phyloP scores from a whole-genome alignment of 768 basidiomycete genomes.

The Calocybe indica region DNA sequence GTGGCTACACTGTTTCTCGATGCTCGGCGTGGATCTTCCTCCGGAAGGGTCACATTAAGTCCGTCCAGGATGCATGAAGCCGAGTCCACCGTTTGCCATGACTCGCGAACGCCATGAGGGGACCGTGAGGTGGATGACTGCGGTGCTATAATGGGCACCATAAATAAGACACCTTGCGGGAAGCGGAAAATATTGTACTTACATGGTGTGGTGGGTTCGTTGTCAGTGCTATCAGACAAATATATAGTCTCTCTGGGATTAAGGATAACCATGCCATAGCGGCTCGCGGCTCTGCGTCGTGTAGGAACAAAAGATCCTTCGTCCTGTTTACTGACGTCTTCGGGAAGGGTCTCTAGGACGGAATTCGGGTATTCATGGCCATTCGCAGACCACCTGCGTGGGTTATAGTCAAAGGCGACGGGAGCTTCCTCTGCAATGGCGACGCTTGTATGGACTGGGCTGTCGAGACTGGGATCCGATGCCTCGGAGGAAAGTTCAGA shows the following conservation, averaged over 20 bases:
- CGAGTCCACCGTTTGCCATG: conserved; percentile 39
- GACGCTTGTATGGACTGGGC: conserved; percentile 17
- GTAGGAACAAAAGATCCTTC: no score
- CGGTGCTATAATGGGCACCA: not conserved
- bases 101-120: conserved; percentile 24
- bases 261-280: no score
- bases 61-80: conserved; percentile 34
- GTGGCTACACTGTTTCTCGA: conserved; percentile 54
- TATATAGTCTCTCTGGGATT: no score
- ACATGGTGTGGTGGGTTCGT: conserved; percentile 5
- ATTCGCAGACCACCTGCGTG: conserved; percentile 10
- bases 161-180: conserved; percentile 5
- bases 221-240: conserved; percentile 3
- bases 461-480: conserved; percentile 30
- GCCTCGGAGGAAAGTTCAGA: conserved; percentile 35
- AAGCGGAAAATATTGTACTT: conserved; percentile 11
- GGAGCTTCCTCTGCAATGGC: conserved; percentile 22
- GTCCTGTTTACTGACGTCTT: conserved; percentile 21
- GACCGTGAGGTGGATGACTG: no score
- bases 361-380: conserved; percentile 14
- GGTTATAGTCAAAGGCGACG: conserved; percentile 38
- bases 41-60: conserved; percentile 29
- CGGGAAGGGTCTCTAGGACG: conserved; percentile 42
- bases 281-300: no score
- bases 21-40: conserved; percentile 24